These are phyloP conservation scores for Dactylellina cionopaga DNA, from an alignment of 2,329 filamentous ascomycete genomes.

Conservation along the genomic window DNA sequence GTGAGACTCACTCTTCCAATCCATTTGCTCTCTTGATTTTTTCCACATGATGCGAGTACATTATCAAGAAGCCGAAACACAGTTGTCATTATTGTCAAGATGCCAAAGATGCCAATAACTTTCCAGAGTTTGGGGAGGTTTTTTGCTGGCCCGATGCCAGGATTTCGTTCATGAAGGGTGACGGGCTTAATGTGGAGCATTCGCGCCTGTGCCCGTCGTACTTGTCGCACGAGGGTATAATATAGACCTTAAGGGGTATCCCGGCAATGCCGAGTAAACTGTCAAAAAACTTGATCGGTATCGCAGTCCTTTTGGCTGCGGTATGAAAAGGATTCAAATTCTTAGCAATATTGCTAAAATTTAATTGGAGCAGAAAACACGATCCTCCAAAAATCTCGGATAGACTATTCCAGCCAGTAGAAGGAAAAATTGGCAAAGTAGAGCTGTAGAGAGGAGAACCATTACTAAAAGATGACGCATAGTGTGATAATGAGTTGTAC, in stretches of 20 bases:
- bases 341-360: too few relatives aligned
- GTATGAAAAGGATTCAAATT: too few relatives aligned
- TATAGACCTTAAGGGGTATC: background rate
- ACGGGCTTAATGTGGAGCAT: background rate
- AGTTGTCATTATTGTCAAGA: background rate
- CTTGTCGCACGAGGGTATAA: background rate
- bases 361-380: too few relatives aligned
- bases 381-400: too few relatives aligned
- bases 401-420: background rate
- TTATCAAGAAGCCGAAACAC: background rate
- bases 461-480: background rate
- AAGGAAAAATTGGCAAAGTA: background rate
- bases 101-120: background rate
- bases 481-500: background rate
- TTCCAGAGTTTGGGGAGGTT: background rate
- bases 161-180: constrained; percentile 2
- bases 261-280: background rate
- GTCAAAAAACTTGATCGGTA: background rate
- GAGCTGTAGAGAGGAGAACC: background rate
- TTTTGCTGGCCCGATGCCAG: background rate
- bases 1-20: background rate
- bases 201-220: background rate
- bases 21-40: background rate
- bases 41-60: background rate
- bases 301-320: background rate